Evolutionary conservation across 2,329 filamentous ascomycete genomes (phyloP), one percentile per base, ranked within the genome.

Genomic region (Pestalotiopsis fici): DNA sequence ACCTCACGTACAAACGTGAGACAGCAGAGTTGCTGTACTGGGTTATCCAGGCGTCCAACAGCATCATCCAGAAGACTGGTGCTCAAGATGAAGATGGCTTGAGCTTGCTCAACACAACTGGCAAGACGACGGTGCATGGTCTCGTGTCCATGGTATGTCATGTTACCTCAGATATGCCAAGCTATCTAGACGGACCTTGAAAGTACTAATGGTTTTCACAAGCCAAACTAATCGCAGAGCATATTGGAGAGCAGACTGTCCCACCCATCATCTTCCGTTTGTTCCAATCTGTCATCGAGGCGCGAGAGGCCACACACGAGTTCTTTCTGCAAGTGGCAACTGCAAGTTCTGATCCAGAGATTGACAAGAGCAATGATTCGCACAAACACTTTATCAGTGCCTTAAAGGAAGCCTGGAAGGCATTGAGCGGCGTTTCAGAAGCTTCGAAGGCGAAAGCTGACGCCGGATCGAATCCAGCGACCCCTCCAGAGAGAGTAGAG

Each of bases 311-410:
- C 4, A 69, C 71, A 21, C 72, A 78, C 65, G 62, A 59, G 12
- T 65, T 70, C 2, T 84, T 81, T 64, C 73, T 78, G 56, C 74
- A 77, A 61, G 67, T 79, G 11, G 75, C 74, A 37, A 72, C 73
- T 6, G 65, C 71, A 6, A 75, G 74, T 27, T 73, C 75, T 4
- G 79, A 81, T 54, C 76, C 77, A 4, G 77, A 80, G 7, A 72
- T 81, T 6, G 71, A 81, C 62, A 74, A 71, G 60, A 82, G 77
- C 66, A 84, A 83, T 67, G 68, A 66, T 2, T 75, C 75, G 0
- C 82, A 85, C 69, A 80, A 80, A 57, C 69, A 77, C 47, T 85
- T 83, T 69, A 84, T 85, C 64, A 76, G 83, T 56, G 75, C 74
- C 2, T 76, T 85, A 2, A 74, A 72, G 12, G 67, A 57, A 21